phyloP scores from a whole-genome alignment of 352 stramenopile species.

The Plasmopara muralis region DNA sequence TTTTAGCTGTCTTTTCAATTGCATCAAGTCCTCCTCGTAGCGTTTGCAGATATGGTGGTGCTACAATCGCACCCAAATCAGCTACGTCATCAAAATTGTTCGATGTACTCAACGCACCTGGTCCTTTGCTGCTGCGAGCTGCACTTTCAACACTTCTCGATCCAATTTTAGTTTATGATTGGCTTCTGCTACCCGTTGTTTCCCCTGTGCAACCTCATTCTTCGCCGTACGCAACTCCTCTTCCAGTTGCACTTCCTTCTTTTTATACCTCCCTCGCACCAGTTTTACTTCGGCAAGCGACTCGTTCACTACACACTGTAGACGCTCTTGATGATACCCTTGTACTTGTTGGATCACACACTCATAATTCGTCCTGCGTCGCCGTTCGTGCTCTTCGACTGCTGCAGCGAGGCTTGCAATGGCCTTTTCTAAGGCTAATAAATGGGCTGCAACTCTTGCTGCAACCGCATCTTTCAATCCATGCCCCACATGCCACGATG shows the following conservation, averaged over 20 bases:
- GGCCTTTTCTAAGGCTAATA: constrained; percentile 35
- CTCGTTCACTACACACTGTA: constrained; percentile 46
- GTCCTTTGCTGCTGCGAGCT: constrained; percentile 15
- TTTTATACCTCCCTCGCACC: constrained; percentile 40
- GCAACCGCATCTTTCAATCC: constrained; percentile 25
- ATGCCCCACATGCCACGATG: constrained; percentile 35
- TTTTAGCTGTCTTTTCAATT: constrained; percentile 15
- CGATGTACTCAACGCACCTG: constrained; percentile 4
- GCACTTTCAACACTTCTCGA: constrained; percentile 21
- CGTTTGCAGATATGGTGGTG: constrained; percentile 13
- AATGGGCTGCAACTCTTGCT: constrained; percentile 15
- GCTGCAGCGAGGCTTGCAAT: constrained; percentile 27
- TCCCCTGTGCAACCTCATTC: constrained; percentile 26
- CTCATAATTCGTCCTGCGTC: constrained; percentile 41
- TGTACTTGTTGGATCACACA: constrained; percentile 43
- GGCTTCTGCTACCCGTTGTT: constrained; percentile 17
- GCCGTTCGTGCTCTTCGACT: constrained; percentile 25
- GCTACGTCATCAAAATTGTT: background rate
- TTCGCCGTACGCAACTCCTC: constrained; percentile 26
- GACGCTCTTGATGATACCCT: constrained; percentile 41
- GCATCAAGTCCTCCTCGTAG: constrained; percentile 12
- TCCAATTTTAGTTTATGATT: constrained; percentile 19
- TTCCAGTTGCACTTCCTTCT: constrained; percentile 34
- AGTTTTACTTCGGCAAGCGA: constrained; percentile 47
- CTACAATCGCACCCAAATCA: constrained; percentile 3